Conservation (phyloP, 2,329 filamentous ascomycete species). For the Fusarium azukiicola region DNA sequence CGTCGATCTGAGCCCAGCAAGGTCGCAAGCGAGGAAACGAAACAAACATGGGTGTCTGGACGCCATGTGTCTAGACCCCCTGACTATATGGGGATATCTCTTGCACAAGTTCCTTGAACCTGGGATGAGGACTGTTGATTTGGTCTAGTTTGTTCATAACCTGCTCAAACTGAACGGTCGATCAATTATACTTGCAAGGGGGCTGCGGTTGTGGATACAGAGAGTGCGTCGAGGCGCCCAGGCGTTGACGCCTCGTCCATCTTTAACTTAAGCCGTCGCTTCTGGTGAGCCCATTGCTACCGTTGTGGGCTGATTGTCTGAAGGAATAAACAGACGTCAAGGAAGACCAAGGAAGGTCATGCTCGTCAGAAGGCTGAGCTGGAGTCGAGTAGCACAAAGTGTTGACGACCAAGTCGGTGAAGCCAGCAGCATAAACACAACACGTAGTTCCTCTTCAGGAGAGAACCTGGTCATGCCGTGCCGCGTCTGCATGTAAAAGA, state of each 20-base stretch:
- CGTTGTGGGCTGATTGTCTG: neutral
- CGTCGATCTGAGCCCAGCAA: slow-evolving; percentile 14
- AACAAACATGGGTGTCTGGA: slow-evolving; percentile 27
- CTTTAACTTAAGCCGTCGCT: slow-evolving; percentile 25
- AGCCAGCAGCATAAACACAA: neutral
- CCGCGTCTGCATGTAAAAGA: slow-evolving; percentile 7
- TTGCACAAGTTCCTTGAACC: neutral
- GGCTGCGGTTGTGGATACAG: slow-evolving; percentile 20
- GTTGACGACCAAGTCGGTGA: neutral
- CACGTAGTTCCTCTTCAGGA: neutral
- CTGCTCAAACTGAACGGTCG: slow-evolving; percentile 2
- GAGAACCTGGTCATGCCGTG: neutral
- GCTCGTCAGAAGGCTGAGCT: neutral
- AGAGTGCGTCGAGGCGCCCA: slow-evolving; percentile 36
- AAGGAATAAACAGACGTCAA: neutral
- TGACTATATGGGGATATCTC: slow-evolving; percentile 11
- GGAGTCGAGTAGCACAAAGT: neutral
- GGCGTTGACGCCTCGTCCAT: slow-evolving; percentile 35
- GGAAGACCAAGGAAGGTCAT: no score
- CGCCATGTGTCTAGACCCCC: slow-evolving; percentile 32
- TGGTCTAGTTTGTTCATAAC: slow-evolving; percentile 20
- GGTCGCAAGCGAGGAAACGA: slow-evolving; percentile 24
- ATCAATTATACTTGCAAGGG: neutral
- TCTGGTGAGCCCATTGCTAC: slow-evolving; percentile 21
- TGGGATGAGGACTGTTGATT: slow-evolving; percentile 9